These are phyloP conservation scores for Aspergillus pseudoviridinutans DNA, from an alignment of 2,329 filamentous ascomycete genomes.

Conservation along the genomic window DNA sequence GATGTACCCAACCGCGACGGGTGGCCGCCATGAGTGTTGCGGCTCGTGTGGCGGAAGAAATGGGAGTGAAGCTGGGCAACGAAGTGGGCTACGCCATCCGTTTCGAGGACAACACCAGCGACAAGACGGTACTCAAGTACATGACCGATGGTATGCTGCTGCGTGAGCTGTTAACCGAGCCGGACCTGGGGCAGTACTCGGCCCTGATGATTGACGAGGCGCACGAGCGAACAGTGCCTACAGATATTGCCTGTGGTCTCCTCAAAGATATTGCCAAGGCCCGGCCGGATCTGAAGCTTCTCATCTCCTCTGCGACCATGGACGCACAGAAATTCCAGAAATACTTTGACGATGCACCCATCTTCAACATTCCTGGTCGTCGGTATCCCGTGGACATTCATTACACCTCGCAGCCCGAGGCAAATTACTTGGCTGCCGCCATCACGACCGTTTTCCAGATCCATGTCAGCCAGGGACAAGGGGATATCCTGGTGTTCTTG, in stretches of 20 bases:
- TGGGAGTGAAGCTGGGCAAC: slow-evolving; percentile 82
- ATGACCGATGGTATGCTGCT: slow-evolving; percentile 97
- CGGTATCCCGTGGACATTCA: slow-evolving; percentile 87
- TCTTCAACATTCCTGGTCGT: slow-evolving; percentile 90
- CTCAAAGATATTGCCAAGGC: slow-evolving; percentile 84
- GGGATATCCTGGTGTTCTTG: slow-evolving; percentile 90
- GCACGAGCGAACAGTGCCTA: slow-evolving; percentile 87
- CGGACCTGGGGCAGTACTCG: slow-evolving; percentile 75
- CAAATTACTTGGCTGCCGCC: slow-evolving; percentile 86
- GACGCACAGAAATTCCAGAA: slow-evolving; percentile 87
- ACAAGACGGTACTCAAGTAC: slow-evolving; percentile 90
- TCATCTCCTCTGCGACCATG: slow-evolving; percentile 93
- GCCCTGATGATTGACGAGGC: slow-evolving; percentile 96
- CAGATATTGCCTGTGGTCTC: slow-evolving; percentile 82
- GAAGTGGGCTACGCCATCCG: slow-evolving; percentile 94
- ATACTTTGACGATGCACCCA: slow-evolving; percentile 89
- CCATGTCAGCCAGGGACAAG: slow-evolving; percentile 76
- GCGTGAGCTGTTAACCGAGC: slow-evolving; percentile 84
- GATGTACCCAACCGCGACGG: slow-evolving; percentile 89
- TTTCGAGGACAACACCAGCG: slow-evolving; percentile 87
- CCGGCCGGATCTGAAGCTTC: slow-evolving; percentile 77
- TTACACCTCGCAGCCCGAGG: slow-evolving; percentile 85
- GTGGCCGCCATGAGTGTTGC: slow-evolving; percentile 98
- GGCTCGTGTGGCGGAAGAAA: slow-evolving; percentile 91
- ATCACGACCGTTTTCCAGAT: slow-evolving; percentile 95